Base-by-base conservation (phyloP, 768 basidiomycete species). In the Multifurca ochricompacta region DNA sequence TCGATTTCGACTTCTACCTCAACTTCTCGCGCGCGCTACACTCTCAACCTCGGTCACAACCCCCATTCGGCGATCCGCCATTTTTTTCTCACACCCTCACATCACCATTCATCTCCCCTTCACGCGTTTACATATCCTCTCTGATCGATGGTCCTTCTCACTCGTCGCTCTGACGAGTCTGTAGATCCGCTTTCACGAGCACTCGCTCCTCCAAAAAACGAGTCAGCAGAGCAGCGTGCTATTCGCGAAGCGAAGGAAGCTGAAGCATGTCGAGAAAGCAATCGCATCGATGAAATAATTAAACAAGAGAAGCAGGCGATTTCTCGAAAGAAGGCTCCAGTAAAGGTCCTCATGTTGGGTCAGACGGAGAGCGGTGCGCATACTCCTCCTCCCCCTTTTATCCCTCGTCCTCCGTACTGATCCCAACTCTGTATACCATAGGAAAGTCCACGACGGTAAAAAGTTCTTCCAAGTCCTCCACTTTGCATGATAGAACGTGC, bases 291-390 rank as follows among this genome's bases (percentile, higher is more conserved):
- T 23, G 63, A 61, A 35, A 49, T 56, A 50, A 31, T 66, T 41
- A 64, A 56, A 36, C 25, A 31, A 13, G 50, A 49, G 21, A 63
- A 50, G 25, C 53, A 50, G n/a, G 56, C 56, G 1, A 50, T 32
- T 30, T 49, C 51, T n/a, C 64, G 59, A 45, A 55, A 59, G 34
- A 55, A 52, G n/a, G 31, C 32, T 10, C 56, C 59, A 1, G 58
- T 64, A 8, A 66, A 66, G 52, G 60, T 66, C 19, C 55, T 66
- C 30, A 48, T 66, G 37, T 56, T 66, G 19, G 65, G 65, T 53
- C 57, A 40, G 53, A 46, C 43, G 14, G 60, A 56, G 35, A 54
- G 53, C 37, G 54, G 49, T 59, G 35, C 44, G 62, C 36, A 13
- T 19, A 6, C 14, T 36, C 16, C 25, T 25, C 2, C 5, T 3